A percentile compares a stretch with the other conserved stretches of the same genome.
phyloP scores from a whole-genome alignment of 2,329 filamentous ascomycete genomes.

The Pestalotiopsis sp. region DNA sequence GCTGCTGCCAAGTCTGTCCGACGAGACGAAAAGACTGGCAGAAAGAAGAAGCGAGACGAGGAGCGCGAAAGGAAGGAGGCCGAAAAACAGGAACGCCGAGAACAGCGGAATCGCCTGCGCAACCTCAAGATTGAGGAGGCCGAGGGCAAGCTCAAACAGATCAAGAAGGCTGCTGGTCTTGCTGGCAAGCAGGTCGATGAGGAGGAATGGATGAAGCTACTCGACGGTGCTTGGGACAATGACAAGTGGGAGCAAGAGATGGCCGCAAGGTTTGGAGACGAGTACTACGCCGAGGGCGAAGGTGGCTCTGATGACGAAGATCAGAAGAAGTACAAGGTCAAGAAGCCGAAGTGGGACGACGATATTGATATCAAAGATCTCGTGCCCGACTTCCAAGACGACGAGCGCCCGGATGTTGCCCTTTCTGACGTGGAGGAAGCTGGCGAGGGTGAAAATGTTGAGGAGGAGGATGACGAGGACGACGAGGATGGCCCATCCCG shows the following conservation, averaged over 20 bases:
- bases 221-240: slow-evolving; percentile 88
- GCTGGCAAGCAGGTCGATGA: slow-evolving; percentile 67
- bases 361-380: slow-evolving; percentile 97
- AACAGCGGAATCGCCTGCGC: slow-evolving; percentile 80
- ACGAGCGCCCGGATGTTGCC: slow-evolving; percentile 54
- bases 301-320: slow-evolving; percentile 63
- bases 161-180: slow-evolving; percentile 86
- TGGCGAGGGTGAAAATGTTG: slow-evolving; percentile 37
- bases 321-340: slow-evolving; percentile 63
- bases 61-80: slow-evolving; percentile 78
- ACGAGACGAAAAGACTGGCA: slow-evolving; percentile 75
- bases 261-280: slow-evolving; percentile 82
- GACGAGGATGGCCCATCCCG: slow-evolving; percentile 45
- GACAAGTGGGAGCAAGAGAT: slow-evolving; percentile 90
- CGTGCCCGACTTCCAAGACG: slow-evolving; percentile 81
- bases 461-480: slow-evolving; percentile 35
- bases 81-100: slow-evolving; percentile 73
- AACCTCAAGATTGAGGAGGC: slow-evolving; percentile 91
- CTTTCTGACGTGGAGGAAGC: slow-evolving; percentile 56
- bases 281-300: slow-evolving; percentile 80
- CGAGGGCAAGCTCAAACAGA: slow-evolving; percentile 81
- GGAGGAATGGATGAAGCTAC: slow-evolving; percentile 80
- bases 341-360: slow-evolving; percentile 92
- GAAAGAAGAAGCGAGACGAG: slow-evolving; percentile 77
- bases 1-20: slow-evolving; percentile 82